Conservation (phyloP, 306 rosid species). For the Fragaria iinumae region DNA sequence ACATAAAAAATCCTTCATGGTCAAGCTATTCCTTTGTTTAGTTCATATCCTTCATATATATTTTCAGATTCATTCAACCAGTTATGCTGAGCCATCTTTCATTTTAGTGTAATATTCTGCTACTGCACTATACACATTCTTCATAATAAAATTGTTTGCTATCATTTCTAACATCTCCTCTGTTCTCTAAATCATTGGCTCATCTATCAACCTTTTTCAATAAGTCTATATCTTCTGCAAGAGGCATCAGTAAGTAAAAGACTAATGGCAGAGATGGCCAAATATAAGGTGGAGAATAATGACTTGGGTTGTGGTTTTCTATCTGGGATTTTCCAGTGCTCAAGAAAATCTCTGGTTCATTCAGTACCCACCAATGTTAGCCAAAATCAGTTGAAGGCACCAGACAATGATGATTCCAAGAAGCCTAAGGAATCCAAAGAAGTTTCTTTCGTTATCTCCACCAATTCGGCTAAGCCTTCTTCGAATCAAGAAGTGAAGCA, state of each 20-base stretch:
- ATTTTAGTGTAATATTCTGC: slow-evolving; percentile 4
- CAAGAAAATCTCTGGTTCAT: slow-evolving; percentile 68
- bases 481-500: slow-evolving; percentile 31
- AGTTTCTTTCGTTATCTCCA: slow-evolving; percentile 1
- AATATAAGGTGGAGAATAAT: slow-evolving; percentile 30
- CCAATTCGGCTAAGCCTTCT: slow-evolving; percentile 10
- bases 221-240: slow-evolving; percentile 8
- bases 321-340: slow-evolving; percentile 54
- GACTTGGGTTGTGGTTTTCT: slow-evolving; percentile 63
- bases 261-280: slow-evolving; percentile 49
- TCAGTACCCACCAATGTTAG: slow-evolving; percentile 53
- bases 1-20: slow-evolving; percentile 30
- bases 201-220: neutral
- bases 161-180: slow-evolving; percentile 7
- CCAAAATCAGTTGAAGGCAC: slow-evolving; percentile 27
- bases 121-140: slow-evolving; percentile 10
- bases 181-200: neutral
- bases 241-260: neutral
- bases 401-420: slow-evolving; percentile 22
- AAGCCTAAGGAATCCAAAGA: slow-evolving; percentile 19
- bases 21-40: slow-evolving; percentile 40
- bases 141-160: neutral
- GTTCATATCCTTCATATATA: slow-evolving; percentile 23
- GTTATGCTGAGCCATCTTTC: slow-evolving; percentile 17
- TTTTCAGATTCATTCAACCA: slow-evolving; percentile 16